Conservation (phyloP, 208 protist species). For the Leishmania gerbilli region DNA sequence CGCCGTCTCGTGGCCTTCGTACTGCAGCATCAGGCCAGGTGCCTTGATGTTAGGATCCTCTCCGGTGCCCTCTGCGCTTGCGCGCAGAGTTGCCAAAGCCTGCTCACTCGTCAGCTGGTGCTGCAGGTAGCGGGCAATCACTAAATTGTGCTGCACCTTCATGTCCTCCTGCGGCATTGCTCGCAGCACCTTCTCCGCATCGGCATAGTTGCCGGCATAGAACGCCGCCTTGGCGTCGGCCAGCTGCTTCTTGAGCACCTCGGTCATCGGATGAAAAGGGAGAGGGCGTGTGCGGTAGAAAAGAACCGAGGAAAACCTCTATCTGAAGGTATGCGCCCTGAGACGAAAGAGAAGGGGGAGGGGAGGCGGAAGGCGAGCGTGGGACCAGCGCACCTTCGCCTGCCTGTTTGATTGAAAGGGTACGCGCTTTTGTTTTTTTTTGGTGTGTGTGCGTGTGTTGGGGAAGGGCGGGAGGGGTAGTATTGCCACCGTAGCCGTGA, state of each 20-base stretch:
- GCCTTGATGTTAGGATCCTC: conserved; percentile 35
- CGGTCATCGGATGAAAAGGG: conserved; percentile 13
- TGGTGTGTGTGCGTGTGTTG: not conserved
- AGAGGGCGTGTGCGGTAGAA: too few relatives aligned
- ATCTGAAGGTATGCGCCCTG: not conserved
- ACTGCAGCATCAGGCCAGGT: conserved; percentile 49
- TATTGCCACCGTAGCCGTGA: not conserved
- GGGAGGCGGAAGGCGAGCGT: not conserved
- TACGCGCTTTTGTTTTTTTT: not conserved
- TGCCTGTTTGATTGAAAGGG: not conserved
- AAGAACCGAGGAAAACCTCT: not conserved
- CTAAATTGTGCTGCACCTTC: conserved; percentile 85
- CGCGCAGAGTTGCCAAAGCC: conserved; percentile 41
- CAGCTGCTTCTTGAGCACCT: conserved; percentile 35
- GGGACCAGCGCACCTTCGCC: not conserved
- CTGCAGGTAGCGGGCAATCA: conserved; percentile 66
- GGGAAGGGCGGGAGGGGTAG: not conserved
- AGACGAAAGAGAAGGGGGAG: not conserved
- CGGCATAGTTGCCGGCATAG: conserved; percentile 64
- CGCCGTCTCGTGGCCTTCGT: conserved; percentile 83
- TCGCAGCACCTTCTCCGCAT: conserved; percentile 64
- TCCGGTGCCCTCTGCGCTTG: conserved; percentile 25
- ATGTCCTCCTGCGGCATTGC: conserved; percentile 71
- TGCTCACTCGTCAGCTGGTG: conserved; percentile 57
- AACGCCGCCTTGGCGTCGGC: conserved; percentile 71